These are phyloP conservation scores for Candida maris DNA, from an alignment of 805 yeast genomes.

Conservation along the genomic window DNA sequence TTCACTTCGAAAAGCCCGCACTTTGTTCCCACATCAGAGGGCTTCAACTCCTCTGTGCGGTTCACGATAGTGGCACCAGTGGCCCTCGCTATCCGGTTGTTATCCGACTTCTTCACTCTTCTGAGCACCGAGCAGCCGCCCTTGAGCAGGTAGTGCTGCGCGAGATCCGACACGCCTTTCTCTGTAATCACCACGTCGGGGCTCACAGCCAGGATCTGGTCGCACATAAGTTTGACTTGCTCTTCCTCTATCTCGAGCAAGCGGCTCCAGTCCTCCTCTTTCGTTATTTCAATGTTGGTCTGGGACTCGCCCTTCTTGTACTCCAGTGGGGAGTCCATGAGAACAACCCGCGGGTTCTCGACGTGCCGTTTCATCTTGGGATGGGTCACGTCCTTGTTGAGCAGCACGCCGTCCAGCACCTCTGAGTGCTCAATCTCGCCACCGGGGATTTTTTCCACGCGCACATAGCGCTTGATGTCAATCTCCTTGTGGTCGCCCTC, in stretches of 20 bases:
- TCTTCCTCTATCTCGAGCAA: constrained; percentile 96
- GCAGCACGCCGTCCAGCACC: constrained; percentile 86
- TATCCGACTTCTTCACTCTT: constrained; percentile 93
- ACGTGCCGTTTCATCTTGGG: constrained; percentile 94
- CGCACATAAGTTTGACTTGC: constrained; percentile 86
- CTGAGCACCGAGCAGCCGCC: constrained; percentile 91
- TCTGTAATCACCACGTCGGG: constrained; percentile 96
- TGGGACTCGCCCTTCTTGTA: constrained; percentile 99
- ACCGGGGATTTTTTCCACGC: constrained; percentile 96
- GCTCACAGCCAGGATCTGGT: constrained; percentile 73
- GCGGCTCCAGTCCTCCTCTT: constrained; percentile 95
- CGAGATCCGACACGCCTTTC: constrained; percentile 96
- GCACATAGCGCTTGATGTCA: constrained; percentile 87
- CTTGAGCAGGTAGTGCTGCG: constrained; percentile 92
- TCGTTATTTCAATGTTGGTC: constrained; percentile 94
- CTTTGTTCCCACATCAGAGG: constrained; percentile 79
- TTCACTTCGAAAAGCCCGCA: constrained; percentile 94
- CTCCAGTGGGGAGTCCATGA: constrained; percentile 95
- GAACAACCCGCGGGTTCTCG: constrained; percentile 82
- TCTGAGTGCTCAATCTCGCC: constrained; percentile 90
- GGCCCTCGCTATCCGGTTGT: constrained; percentile 93
- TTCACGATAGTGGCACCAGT: constrained; percentile 97
- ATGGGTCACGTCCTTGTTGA: constrained; percentile 97
- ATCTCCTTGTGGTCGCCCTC: constrained; percentile 70
- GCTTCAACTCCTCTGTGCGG: constrained; percentile 90